These are phyloP conservation scores for Babjeviella inositovora DNA, from an alignment of 805 yeast species.

Conservation along the genomic window DNA sequence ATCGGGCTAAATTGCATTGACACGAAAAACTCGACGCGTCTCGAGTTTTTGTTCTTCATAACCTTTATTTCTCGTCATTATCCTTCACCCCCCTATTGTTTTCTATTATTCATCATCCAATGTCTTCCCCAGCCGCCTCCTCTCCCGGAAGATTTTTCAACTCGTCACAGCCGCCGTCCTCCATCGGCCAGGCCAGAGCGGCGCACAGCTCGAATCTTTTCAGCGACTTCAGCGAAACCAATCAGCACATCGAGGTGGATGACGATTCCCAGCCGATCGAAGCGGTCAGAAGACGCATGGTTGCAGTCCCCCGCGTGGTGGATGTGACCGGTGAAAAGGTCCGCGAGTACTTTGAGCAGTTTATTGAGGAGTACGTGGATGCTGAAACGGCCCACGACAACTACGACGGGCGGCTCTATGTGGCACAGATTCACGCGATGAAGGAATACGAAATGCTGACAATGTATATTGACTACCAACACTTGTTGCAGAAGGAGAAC, in stretches of 20 bases:
- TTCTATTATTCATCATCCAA: too few relatives aligned
- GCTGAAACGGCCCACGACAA: slow-evolving; percentile 12
- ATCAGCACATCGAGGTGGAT: slow-evolving; percentile 2
- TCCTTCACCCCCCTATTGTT: too few relatives aligned
- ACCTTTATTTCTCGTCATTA: too few relatives aligned
- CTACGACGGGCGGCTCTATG: slow-evolving; percentile 42
- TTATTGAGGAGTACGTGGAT: slow-evolving; percentile 50
- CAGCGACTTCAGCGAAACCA: slow-evolving; percentile 4
- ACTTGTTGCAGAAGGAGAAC: slow-evolving; percentile 57
- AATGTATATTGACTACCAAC: slow-evolving; percentile 73
- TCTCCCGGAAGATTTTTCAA: too few relatives aligned
- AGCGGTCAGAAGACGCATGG: slow-evolving; percentile 37
- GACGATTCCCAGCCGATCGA: slow-evolving; percentile 10
- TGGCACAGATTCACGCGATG: slow-evolving; percentile 74
- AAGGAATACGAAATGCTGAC: slow-evolving; percentile 60
- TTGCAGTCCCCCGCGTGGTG: slow-evolving; percentile 68
- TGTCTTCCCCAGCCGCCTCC: too few relatives aligned
- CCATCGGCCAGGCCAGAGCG: slow-evolving; percentile 4
- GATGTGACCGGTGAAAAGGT: slow-evolving; percentile 93
- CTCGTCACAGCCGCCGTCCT: slow-evolving; percentile 7
- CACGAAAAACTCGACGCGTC: too few relatives aligned
- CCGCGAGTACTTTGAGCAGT: slow-evolving; percentile 76
- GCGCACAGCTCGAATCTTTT: slow-evolving; percentile 7
- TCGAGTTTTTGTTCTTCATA: too few relatives aligned
- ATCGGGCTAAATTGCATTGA: too few relatives aligned